Evolutionary conservation across 495 filamentous ascomycete species (phyloP).

Genomic region (Talaromyces liani): DNA sequence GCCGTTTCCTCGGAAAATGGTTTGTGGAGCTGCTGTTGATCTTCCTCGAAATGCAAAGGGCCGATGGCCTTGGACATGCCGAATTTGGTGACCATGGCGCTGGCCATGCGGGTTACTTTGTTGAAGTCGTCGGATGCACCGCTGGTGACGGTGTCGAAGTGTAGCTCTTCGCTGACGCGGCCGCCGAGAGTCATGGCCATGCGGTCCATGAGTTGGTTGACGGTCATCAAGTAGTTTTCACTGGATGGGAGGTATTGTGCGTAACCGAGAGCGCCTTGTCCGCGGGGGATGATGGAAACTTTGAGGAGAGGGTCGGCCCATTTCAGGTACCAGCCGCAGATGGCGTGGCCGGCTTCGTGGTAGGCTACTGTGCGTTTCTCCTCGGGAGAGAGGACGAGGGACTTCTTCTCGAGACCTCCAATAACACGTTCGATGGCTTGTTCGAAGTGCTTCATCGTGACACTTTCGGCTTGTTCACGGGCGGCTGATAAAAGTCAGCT

Average conservation of each 20-base stretch:
- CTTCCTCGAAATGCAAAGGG: constrained; percentile 82
- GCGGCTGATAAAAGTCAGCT: constrained; percentile 56
- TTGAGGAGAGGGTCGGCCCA: constrained; percentile 95
- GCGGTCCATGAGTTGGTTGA: constrained; percentile 94
- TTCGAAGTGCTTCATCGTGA: constrained; percentile 88
- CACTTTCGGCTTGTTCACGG: constrained; percentile 63
- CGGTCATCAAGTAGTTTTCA: constrained; percentile 90
- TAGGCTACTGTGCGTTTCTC: constrained; percentile 96
- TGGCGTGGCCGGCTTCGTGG: constrained; percentile 96
- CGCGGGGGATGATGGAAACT: constrained; percentile 96
- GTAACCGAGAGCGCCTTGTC: constrained; percentile 87
- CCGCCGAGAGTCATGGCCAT: constrained; percentile 99
- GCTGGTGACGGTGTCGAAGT: constrained; percentile 92
- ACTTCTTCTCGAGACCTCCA: constrained; percentile 93
- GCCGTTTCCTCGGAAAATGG: constrained; percentile 94
- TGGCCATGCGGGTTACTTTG: constrained; percentile 94
- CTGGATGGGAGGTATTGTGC: constrained; percentile 89
- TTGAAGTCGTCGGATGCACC: constrained; percentile 97
- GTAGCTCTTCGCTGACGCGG: constrained; percentile 87
- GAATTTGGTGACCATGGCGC: constrained; percentile 94
- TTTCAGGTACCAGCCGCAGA: constrained; percentile 97
- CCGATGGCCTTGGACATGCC: constrained; percentile 94
- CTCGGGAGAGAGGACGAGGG: constrained; percentile 79
- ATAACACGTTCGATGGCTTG: constrained; percentile 96
- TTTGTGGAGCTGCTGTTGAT: constrained; percentile 76